Evolutionary conservation across 768 basidiomycete species (phyloP), one percentile per base, ranked within the genome.

Genomic region (Roridomyces roridus): DNA sequence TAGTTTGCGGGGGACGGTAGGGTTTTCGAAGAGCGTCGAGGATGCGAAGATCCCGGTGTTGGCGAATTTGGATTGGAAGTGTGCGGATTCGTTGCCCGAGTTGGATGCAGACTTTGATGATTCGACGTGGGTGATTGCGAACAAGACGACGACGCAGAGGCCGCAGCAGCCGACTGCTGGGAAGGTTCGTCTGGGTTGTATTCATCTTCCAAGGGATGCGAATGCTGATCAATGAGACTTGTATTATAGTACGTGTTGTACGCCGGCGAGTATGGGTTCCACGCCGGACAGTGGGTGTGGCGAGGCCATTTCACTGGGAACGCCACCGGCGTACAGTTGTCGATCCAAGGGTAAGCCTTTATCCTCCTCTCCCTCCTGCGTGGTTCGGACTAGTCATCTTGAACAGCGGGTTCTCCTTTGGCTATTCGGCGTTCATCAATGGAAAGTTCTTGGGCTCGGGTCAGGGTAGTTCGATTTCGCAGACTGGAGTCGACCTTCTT

Each of bases 51-150:
- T 73, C 10, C 84, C 85, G 12, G 69, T 59, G 37, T 66, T 89
- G 51, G 67, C 65, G 5, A 55, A 68, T 4, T 55, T 74, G 12
- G 66, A 74, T 17, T 90, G 89, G 89, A 81, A 70, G 51, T 88
- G 82, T 66, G 74, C 77, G 23, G 78, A 88, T 61, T 84, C 83
- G 54, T 67, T 90, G 34, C 89, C 89, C 0, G 89, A 90, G 72
- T 71, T 86, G 9, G 65, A 67, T 25, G 35, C 62, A 0, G 67
- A 57, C n/a, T 90, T 80, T 64, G 79, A 83, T 48, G 89, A 90
- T 65, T 72, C 76, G 6, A 65, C 66, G 14, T 91, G 87, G 88
- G 74, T 77, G 8, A 52, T 74, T 31, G 88, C 85, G 9, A 79
- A 86, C 60, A 85, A 85, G 64, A 85, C 79, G 34, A 72, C 74